Base-by-base conservation (phyloP, 441 rosid genomes). In the Corymbia citriodora region DNA sequence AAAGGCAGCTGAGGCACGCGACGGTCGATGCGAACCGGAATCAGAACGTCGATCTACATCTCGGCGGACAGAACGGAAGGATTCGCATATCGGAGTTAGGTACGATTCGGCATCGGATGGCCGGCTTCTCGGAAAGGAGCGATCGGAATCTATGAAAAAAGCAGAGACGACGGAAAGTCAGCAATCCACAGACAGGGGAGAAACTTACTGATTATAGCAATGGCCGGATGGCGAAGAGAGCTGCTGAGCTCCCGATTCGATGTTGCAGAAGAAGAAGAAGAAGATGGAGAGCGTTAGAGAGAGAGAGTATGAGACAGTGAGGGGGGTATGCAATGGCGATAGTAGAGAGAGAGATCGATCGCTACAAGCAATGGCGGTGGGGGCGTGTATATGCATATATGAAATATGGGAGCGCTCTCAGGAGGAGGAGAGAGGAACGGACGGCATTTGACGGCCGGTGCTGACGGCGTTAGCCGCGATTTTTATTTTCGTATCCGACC, bases 401-500 rank as follows among this genome's bases (percentile, higher is more conserved):
- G 54, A 81, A 74, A 54, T 65, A 40, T 40, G 45, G 61, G 59
- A 89, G 72, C 3, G 83, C 83, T 40, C 27, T 6, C 19, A 54
- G 59, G 25, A 19, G 53, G 53, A 15, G 15, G 88, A 54, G 88
- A 31, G 88, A 27, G 17, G 70, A 55, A 19, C 1, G 70, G 89
- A 72, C 89, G 89, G 91, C 87, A 45, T 81, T 50, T 40, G 70
- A 90, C 79, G 89, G 88, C 91, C 50, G 9, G 16, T 23, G n/a
- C 54, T 87, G 81, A 87, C 89, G 91, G 87, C 70, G 91, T 85
- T 68, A 63, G 45, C 89, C 91, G 81, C 55, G 63, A 12, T 83
- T 17, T 72, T 48, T 33, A 19, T 61, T 87, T n/a, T 63, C 61
- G 88, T 57, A 90, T 87, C 89, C 87, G 85, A 90, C 91, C 91